Evolutionary conservation across 106 monocot genomes (phyloP).

Genomic region (Agapanthus africanus): DNA sequence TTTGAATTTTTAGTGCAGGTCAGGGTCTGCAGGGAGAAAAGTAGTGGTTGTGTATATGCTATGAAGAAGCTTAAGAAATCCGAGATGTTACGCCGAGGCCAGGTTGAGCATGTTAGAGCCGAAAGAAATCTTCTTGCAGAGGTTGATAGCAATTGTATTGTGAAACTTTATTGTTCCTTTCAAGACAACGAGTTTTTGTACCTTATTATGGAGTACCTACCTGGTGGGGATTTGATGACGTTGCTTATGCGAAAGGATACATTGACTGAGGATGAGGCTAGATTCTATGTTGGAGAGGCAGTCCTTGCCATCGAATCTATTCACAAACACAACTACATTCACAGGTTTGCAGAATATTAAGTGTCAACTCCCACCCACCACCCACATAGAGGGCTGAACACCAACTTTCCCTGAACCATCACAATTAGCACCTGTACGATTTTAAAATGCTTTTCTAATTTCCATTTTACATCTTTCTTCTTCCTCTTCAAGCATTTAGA

Average conservation of each 20-base stretch:
- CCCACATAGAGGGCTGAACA: too few species aligned
- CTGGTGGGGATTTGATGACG: constrained; percentile 33
- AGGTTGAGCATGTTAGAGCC: constrained; percentile 50
- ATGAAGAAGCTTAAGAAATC: constrained; percentile 49
- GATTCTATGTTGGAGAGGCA: constrained; percentile 81
- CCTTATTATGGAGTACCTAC: constrained; percentile 28
- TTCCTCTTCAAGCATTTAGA: too few species aligned
- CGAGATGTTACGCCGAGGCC: constrained; percentile 41
- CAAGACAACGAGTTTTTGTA: constrained; percentile 33
- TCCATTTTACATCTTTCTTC: too few species aligned
- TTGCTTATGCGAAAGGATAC: constrained; percentile 92
- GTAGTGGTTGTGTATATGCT: constrained; percentile 24
- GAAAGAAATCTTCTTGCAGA: constrained; percentile 46
- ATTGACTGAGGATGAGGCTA: constrained; percentile 85
- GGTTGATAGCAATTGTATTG: constrained; percentile 33
- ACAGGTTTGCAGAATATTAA: constrained; percentile 67
- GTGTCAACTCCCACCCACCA: too few species aligned
- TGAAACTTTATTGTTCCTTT: constrained; percentile 39
- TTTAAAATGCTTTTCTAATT: too few species aligned
- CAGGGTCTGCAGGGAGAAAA: constrained; percentile 31
- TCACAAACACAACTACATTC: constrained; percentile 95
- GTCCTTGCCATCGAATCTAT: constrained; percentile 97
- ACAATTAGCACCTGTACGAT: too few species aligned
- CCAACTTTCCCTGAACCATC: too few species aligned
- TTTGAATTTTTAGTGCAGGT: constrained; percentile 16